phyloP scores from a whole-genome alignment of 2,329 filamentous ascomycete species.

The Acephala macrosclerotiorum region DNA sequence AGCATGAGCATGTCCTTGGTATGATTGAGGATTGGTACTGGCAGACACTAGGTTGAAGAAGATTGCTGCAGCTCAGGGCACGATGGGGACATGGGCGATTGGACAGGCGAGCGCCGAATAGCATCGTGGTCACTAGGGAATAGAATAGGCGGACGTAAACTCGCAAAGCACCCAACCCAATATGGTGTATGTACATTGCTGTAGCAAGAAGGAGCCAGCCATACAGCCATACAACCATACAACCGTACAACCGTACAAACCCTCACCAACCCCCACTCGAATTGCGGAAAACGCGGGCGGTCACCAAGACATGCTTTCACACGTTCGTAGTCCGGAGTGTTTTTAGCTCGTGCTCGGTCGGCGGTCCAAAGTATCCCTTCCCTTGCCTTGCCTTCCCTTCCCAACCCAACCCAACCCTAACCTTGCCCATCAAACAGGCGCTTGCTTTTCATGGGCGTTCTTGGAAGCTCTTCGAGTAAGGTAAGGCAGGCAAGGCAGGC shows the following conservation, averaged over 20 bases:
- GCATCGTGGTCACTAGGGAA: background rate
- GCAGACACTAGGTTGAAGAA: background rate
- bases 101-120: constrained; percentile 7
- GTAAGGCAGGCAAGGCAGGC: background rate
- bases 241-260: no score
- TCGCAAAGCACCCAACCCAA: background rate
- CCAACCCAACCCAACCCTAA: background rate
- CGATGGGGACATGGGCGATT: background rate
- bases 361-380: background rate
- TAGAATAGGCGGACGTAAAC: background rate
- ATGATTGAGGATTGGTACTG: background rate
- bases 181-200: background rate
- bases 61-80: background rate
- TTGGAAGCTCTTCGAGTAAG: constrained; percentile 3
- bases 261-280: background rate
- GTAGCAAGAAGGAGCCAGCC: background rate
- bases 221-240: background rate
- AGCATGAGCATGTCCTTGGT: constrained; percentile 1
- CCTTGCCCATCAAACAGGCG: background rate
- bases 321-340: background rate
- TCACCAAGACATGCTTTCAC: background rate
- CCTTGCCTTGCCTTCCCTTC: background rate
- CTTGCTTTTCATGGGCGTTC: background rate
- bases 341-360: constrained; percentile 8
- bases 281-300: background rate